Base-by-base conservation (phyloP, 257 asterid genomes). In the Solanum lignicaule region DNA sequence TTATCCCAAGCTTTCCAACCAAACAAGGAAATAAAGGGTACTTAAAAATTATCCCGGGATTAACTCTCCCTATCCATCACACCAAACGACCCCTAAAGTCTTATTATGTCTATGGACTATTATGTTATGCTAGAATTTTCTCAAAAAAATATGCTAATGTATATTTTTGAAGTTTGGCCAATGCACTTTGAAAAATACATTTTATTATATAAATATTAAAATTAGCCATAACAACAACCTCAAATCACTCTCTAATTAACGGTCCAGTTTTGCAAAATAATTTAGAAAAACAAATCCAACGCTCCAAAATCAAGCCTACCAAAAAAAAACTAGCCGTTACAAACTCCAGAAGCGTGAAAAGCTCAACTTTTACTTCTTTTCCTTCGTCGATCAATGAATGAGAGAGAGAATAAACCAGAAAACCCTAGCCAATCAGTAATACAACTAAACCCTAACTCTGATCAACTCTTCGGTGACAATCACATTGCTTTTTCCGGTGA, bases 261-360 rank as follows among this genome's bases (percentile, higher is more conserved):
- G 91, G 86, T 85, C 68, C 90, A 86, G 7, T 90, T 27, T 68
- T 52, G 48, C 87, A 14, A 2, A 89, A 89, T 55, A 74, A 88
- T 90, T 89, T 87, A 88, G 89, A 91, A 87, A 31, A 84, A 41
- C 25, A 9, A 86, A 92, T 93, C 92, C 91, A 32, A 93, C 93
- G 91, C 86, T 73, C 91, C 89, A 36, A 74, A 88, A 79, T 39
- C 27, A 74, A 85, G 21, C 25, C 66, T 86, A 62, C 82, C 14
- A 6, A 38, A 75, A 75, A 41, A 79, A 72, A 91, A 90, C 88
- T 93, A 93, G 94, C 95, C 95, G 94, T 93, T 93, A 88, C 89
- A 35, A 20, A 32, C 79, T 87, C 52, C 10, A 58, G 66, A 86
- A 87, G 90, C 91, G 93, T 90, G 55, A 21, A 48, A 72, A 73